Evolutionary conservation across 371 early-diverging fungal species (phyloP).

Genomic region (Mucor circinelloides): DNA sequence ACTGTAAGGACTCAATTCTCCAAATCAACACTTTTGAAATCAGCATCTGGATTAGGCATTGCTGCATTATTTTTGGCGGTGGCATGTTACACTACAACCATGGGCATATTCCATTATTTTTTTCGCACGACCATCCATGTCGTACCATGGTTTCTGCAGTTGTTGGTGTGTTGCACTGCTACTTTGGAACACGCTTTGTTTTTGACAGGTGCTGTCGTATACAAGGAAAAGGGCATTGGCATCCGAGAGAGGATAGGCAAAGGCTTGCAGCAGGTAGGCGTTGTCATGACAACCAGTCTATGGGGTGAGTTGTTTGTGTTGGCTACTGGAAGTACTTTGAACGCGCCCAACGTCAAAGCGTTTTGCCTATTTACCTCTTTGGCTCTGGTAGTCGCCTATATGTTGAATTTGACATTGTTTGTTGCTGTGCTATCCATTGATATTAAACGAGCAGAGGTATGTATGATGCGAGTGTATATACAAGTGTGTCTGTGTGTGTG

Average conservation of each 20-base stretch:
- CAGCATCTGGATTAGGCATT: constrained; percentile 70
- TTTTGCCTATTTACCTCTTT: constrained; percentile 71
- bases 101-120: constrained; percentile 27
- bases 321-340: constrained; percentile 56
- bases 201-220: constrained; percentile 70
- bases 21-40: constrained; percentile 50
- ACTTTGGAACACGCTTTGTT: constrained; percentile 76
- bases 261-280: constrained; percentile 67
- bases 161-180: constrained; percentile 67
- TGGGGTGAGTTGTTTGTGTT: constrained; percentile 57
- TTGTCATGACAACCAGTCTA: constrained; percentile 61
- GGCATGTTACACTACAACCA: constrained; percentile 30
- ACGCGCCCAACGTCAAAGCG: constrained; percentile 55
- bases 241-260: constrained; percentile 72
- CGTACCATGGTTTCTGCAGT: constrained; percentile 56
- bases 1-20: background rate
- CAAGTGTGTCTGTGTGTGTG: background rate
- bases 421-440: constrained; percentile 73
- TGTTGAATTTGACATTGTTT: constrained; percentile 76
- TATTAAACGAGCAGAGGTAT: constrained; percentile 71
- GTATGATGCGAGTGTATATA: no score
- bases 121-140: constrained; percentile 10
- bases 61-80: constrained; percentile 56
- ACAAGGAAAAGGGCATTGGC: constrained; percentile 66
- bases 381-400: constrained; percentile 68